These are phyloP conservation scores for Thalassiosira mediterranea DNA, from an alignment of 352 stramenopile species.

Conservation along the genomic window DNA sequence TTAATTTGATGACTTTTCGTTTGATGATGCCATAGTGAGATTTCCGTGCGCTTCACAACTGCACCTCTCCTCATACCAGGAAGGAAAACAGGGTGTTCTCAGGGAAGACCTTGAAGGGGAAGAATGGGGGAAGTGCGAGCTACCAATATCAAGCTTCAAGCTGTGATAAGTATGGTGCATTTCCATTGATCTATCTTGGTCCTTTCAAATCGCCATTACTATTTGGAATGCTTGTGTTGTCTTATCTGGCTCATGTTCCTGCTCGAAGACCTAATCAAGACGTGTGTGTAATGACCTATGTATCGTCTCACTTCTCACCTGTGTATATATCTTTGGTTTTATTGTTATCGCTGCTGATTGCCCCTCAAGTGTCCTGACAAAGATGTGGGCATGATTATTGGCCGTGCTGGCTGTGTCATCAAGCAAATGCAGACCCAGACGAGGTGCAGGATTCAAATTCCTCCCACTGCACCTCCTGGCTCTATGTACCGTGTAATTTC, in stretches of 20 bases:
- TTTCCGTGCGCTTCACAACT: too few relatives aligned
- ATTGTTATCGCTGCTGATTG: conserved; percentile 12
- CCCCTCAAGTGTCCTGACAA: conserved; percentile 84
- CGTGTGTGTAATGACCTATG: too few relatives aligned
- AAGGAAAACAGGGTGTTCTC: too few relatives aligned
- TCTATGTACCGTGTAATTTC: conserved; percentile 74
- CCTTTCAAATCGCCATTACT: conserved; percentile 11
- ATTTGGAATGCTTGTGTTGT: conserved; percentile 9
- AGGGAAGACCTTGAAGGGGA: too few relatives aligned
- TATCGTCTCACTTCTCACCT: too few relatives aligned
- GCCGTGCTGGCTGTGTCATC: conserved; percentile 95
- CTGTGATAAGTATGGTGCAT: conserved; percentile 37
- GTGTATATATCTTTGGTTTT: too few relatives aligned
- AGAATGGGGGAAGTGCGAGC: too few relatives aligned
- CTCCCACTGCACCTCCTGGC: conserved; percentile 61
- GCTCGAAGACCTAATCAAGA: neutral
- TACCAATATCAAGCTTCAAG: neutral
- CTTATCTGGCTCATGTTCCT: neutral
- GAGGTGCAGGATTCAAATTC: conserved; percentile 82
- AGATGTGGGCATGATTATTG: conserved; percentile 92
- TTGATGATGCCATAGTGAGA: too few relatives aligned
- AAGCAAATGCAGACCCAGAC: conserved; percentile 88
- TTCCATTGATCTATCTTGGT: conserved; percentile 5
- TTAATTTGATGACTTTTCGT: too few relatives aligned
- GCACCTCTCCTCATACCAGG: too few relatives aligned